phyloP scores from a whole-genome alignment of 2,329 filamentous ascomycete species.

The Huntiella abstrusa region DNA sequence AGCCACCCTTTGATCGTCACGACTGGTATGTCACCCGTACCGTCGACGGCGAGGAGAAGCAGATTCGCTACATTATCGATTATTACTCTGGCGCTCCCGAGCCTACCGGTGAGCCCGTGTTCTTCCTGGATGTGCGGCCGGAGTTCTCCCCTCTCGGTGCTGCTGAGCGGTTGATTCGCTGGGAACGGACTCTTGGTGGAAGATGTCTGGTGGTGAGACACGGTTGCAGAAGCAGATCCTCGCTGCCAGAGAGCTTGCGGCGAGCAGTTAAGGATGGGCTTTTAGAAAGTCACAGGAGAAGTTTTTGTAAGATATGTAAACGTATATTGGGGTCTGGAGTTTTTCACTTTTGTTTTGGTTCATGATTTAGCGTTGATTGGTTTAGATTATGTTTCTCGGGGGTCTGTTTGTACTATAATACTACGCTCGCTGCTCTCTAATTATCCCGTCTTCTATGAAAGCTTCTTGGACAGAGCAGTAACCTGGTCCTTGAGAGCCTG shows the following conservation, averaged over 20 bases:
- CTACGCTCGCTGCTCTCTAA: no score
- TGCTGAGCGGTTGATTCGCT: slow-evolving; percentile 65
- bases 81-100: slow-evolving; percentile 79
- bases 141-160: slow-evolving; percentile 67
- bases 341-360: not conserved
- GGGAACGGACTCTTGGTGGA: slow-evolving; percentile 92
- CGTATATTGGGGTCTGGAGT: not conserved
- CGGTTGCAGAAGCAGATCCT: not conserved
- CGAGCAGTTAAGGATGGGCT: not conserved
- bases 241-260: not conserved
- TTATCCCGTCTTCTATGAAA: not conserved
- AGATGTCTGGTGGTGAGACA: slow-evolving; percentile 47
- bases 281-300: no score
- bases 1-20: slow-evolving; percentile 86
- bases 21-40: slow-evolving; percentile 85
- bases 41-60: slow-evolving; percentile 45
- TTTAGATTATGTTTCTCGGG: not conserved
- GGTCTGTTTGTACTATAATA: no score
- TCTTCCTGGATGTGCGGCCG: slow-evolving; percentile 85
- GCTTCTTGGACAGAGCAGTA: slow-evolving; percentile 18
- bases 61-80: slow-evolving; percentile 90
- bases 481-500: slow-evolving; percentile 33
- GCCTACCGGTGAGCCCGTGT: slow-evolving; percentile 75
- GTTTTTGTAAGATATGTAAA: no score
- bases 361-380: not conserved